These are phyloP conservation scores for Blumeria graminis DNA, from an alignment of 2,329 filamentous ascomycete species.

Conservation along the genomic window DNA sequence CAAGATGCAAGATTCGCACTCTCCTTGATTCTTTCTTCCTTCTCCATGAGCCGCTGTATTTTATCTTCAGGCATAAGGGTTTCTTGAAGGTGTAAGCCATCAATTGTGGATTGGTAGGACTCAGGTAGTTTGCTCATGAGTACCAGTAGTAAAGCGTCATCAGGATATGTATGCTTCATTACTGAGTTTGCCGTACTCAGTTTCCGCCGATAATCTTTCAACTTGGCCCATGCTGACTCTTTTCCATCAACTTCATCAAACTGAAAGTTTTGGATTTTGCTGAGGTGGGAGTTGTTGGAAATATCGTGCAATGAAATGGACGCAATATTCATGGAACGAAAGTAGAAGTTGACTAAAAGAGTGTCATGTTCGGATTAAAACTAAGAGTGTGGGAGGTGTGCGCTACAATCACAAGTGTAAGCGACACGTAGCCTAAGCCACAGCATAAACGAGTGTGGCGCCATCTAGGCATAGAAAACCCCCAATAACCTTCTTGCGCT, in stretches of 20 bases:
- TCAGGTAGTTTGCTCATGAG: conserved; percentile 1
- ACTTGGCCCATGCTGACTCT: background rate
- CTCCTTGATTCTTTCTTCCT: background rate
- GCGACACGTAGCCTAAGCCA: too few species aligned
- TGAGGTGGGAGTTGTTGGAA: too few species aligned
- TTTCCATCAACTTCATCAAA: background rate
- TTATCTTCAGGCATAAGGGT: background rate
- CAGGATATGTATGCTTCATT: background rate
- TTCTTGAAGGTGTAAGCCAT: conserved; percentile 1
- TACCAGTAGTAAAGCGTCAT: background rate
- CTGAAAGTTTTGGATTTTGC: background rate
- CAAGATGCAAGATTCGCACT: background rate
- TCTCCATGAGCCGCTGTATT: background rate
- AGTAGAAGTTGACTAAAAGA: too few species aligned
- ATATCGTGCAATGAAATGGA: too few species aligned
- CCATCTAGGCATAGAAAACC: too few species aligned
- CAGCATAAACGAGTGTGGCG: too few species aligned
- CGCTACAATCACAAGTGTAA: too few species aligned
- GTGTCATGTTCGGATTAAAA: too few species aligned
- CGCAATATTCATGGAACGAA: too few species aligned
- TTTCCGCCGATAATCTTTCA: background rate
- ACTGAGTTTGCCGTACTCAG: background rate
- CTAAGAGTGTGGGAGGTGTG: too few species aligned
- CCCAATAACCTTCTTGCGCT: too few species aligned
- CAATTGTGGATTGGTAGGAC: background rate